Conservation (phyloP, 306 rosid genomes). For the Morella rubra region DNA sequence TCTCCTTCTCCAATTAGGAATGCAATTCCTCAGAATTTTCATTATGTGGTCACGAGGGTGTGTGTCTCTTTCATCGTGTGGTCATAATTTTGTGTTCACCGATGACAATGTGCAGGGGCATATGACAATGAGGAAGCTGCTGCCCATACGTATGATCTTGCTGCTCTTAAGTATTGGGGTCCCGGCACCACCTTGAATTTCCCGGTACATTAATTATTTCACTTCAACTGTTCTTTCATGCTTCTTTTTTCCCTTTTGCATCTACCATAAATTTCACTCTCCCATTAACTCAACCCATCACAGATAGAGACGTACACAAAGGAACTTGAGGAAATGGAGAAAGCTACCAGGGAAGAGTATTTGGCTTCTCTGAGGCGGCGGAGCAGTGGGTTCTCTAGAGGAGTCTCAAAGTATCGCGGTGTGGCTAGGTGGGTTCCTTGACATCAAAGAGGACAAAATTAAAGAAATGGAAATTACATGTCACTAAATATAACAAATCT, state of each 20-base stretch:
- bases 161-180: constrained; percentile 97
- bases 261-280: too few species aligned
- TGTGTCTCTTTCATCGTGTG: background rate
- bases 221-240: background rate
- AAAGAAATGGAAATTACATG: background rate
- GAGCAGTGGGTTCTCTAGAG: constrained; percentile 93
- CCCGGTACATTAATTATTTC: constrained; percentile 44
- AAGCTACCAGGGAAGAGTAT: constrained; percentile 66
- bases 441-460: background rate
- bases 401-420: constrained; percentile 91
- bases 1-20: background rate
- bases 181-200: constrained; percentile 69
- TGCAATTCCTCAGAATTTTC: constrained; percentile 6
- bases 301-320: constrained; percentile 66
- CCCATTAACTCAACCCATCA: background rate
- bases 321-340: constrained; percentile 74
- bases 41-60: constrained; percentile 16
- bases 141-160: constrained; percentile 90
- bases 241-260: background rate
- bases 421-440: constrained; percentile 63
- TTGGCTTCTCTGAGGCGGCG: constrained; percentile 71
- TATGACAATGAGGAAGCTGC: constrained; percentile 88
- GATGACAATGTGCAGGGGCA: constrained; percentile 51
- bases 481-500: background rate
- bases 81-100: background rate